Evolutionary conservation across 345 rosid species (phyloP), one percentile per base, ranked within the genome.

Genomic region (Eucalyptus curtisii): DNA sequence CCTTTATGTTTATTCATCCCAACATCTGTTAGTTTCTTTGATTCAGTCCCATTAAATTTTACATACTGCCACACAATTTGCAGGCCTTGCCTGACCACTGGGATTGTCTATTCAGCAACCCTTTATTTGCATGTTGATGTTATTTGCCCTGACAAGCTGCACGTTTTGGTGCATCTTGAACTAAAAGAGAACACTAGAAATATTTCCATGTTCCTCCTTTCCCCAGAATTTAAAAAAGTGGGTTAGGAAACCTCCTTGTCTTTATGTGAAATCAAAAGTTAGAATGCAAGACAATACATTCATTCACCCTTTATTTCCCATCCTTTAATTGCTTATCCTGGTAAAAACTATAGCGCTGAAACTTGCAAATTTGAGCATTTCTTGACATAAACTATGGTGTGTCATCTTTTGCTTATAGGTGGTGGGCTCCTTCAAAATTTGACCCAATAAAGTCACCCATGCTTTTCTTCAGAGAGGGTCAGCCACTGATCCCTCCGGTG

Each of bases 371-470:
- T 66, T 86, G 24, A 57, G 30, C 30, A 17, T 86, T 37, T 47
- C 64, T 27, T 31, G 53, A 33, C 86, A 27, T 14, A 86, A 88
- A 59, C 20, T 82, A 84, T 53, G 89, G 81, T n/a, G 13, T 89
- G 76, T 88, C 87, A 71, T 81, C 86, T 86, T 86, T 89, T 88
- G 57, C 45, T 20, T 87, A 22, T 90, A 98, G 99, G 98, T 98
- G 99, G 99, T 94, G 97, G 97, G 98, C 98, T 71, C 98, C 99
- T 81, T 93, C 98, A 64, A 98, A 98, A 91, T 98, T 98, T 90
- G 97, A 95, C 86, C 98, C 99, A 27, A 85, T 93, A 33, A 96
- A 95, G 88, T 93, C 97, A 40, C 99, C 99, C 59, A 95, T 97
- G 99, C 94, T 97, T 91, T 98, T 98, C 97, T 98, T 95, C 92